Evolutionary conservation across 2,329 filamentous ascomycete genomes (phyloP).

Genomic region (Botrytis fragariae): DNA sequence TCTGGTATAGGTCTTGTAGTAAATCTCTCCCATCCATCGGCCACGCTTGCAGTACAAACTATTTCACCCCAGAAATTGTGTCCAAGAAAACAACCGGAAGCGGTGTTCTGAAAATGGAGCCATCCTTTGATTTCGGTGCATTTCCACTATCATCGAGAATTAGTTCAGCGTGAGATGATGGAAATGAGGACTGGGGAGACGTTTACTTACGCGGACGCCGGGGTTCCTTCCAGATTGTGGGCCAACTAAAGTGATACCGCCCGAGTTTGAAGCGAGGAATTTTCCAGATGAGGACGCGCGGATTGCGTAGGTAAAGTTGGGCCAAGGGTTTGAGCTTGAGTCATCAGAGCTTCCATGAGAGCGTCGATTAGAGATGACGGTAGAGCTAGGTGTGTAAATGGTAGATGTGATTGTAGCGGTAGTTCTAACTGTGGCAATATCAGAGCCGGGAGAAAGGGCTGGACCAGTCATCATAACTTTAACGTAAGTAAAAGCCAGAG

Average conservation of each 20-base stretch:
- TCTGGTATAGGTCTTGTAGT: background rate
- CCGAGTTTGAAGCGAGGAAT: background rate
- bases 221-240: too few relatives aligned
- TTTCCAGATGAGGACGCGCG: slow-evolving; percentile 9
- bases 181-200: too few relatives aligned
- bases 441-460: too few relatives aligned
- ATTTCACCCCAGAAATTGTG: background rate
- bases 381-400: background rate
- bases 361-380: background rate
- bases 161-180: too few relatives aligned
- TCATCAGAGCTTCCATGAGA: too few relatives aligned
- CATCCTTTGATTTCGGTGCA: slow-evolving; percentile 2
- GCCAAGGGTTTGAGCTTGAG: slow-evolving; percentile 5
- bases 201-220: too few relatives aligned
- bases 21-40: background rate
- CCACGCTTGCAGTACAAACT: background rate
- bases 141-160: too few relatives aligned
- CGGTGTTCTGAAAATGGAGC: slow-evolving; percentile 10
- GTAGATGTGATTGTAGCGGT: too few relatives aligned
- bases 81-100: slow-evolving; percentile 7
- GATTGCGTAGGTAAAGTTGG: background rate
- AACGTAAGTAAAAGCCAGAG: too few relatives aligned
- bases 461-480: too few relatives aligned
- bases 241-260: background rate
- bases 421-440: too few relatives aligned